phyloP scores from a whole-genome alignment of 2,329 filamentous ascomycete genomes.

The Fusarium sacchari region DNA sequence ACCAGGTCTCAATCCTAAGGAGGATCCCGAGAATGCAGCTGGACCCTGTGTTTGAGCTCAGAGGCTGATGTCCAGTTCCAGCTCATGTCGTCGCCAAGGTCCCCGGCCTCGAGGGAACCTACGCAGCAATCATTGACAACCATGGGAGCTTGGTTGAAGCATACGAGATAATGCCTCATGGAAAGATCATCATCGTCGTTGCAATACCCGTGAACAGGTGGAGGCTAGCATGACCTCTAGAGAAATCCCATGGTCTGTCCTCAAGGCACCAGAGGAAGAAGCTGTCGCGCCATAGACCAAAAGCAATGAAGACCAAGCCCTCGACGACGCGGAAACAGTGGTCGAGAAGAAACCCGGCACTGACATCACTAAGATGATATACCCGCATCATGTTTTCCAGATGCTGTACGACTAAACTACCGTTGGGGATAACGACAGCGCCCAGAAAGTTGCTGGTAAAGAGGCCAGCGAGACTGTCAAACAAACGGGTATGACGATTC shows the following conservation, averaged over 20 bases:
- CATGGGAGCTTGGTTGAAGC: rapidly evolving
- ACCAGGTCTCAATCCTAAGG: not conserved
- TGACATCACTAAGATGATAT: too few species aligned
- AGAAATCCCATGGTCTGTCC: not conserved
- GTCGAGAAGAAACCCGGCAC: too few species aligned
- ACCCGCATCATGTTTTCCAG: too few species aligned
- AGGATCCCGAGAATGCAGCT: not conserved
- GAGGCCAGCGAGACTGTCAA: not conserved
- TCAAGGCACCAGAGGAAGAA: not conserved
- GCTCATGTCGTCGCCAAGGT: not conserved
- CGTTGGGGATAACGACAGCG: too few species aligned
- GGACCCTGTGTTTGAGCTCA: too few species aligned
- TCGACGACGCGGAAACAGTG: not conserved
- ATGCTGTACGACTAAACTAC: too few species aligned
- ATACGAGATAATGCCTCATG: not conserved
- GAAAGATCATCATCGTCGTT: not conserved
- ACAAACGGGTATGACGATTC: not conserved
- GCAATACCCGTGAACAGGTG: not conserved
- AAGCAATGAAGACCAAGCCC: not conserved
- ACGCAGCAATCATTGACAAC: not conserved
- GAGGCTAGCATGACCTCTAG: not conserved
- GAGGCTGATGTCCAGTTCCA: too few species aligned
- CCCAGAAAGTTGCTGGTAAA: not conserved
- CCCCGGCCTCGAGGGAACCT: not conserved
- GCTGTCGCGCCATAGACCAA: not conserved